Conservation (phyloP, 2,329 filamentous ascomycete species). For the Talaromyces sp. region DNA sequence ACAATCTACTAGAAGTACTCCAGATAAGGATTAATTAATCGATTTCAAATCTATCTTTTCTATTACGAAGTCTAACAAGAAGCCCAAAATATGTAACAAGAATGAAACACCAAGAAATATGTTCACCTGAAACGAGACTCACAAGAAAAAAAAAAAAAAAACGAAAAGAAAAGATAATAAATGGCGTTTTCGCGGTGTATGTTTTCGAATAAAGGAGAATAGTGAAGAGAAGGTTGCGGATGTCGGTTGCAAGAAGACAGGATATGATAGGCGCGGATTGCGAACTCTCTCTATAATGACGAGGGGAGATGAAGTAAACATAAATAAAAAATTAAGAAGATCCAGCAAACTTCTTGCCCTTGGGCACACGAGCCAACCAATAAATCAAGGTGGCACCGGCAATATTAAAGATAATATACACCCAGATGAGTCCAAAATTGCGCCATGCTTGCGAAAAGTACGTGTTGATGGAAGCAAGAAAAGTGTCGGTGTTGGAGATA, state of each 20-base stretch:
- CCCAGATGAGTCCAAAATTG: constrained; percentile 55
- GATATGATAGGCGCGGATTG: neutral
- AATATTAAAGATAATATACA: constrained; percentile 52
- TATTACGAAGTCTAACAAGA: neutral
- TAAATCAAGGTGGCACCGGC: constrained; percentile 50
- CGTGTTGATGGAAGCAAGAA: constrained; percentile 50
- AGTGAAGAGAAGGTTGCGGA: neutral
- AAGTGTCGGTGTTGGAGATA: constrained; percentile 42
- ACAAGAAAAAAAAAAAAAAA: neutral
- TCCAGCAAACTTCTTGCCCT: constrained; percentile 12
- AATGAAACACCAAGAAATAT: neutral
- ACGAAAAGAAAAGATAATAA: neutral
- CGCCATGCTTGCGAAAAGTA: constrained; percentile 48
- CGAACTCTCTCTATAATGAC: neutral
- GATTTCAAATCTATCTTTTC: neutral
- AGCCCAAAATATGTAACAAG: neutral
- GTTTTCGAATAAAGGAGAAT: neutral
- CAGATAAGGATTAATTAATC: too few relatives aligned
- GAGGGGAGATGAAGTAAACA: neutral
- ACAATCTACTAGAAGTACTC: too few relatives aligned
- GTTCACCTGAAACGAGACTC: neutral
- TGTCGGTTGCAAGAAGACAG: neutral
- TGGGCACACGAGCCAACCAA: constrained; percentile 53
- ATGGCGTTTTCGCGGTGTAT: neutral
- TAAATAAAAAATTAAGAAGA: neutral